phyloP scores from a whole-genome alignment of 192 early-diverging fungal species.

The Funneliformis mosseae region DNA sequence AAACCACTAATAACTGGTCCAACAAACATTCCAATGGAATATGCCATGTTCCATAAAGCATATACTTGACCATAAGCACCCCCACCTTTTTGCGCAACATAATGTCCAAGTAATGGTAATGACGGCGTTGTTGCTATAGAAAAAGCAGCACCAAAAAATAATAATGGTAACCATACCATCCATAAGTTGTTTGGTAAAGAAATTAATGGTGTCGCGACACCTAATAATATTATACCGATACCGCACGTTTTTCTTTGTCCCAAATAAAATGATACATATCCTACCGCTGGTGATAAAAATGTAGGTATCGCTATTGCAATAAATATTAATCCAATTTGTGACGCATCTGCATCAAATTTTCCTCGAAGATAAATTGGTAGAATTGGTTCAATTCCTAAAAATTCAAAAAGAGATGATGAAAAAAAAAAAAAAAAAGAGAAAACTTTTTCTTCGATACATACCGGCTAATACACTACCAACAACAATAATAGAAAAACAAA shows the following conservation, averaged over 20 bases:
- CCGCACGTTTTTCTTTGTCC: slow-evolving; percentile 51
- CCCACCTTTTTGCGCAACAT: slow-evolving; percentile 65
- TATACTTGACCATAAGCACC: slow-evolving; percentile 63
- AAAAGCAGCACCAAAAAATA: slow-evolving; percentile 56
- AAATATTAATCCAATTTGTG: slow-evolving; percentile 61
- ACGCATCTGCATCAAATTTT: slow-evolving; percentile 41
- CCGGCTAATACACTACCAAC: slow-evolving; percentile 56
- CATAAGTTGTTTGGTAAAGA: slow-evolving; percentile 43
- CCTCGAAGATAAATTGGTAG: slow-evolving; percentile 55
- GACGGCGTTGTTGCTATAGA: slow-evolving; percentile 64
- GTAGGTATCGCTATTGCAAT: slow-evolving; percentile 71
- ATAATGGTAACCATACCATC: slow-evolving; percentile 47
- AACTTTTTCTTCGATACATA: background rate
- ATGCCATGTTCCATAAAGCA: slow-evolving; percentile 77
- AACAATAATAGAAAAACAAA: slow-evolving; percentile 47
- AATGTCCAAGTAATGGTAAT: slow-evolving; percentile 69
- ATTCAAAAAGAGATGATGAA: slow-evolving; percentile 19
- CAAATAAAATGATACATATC: slow-evolving; percentile 52
- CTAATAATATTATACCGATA: slow-evolving; percentile 53
- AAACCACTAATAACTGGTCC: slow-evolving; percentile 69
- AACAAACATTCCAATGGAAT: slow-evolving; percentile 72
- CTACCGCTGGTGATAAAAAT: slow-evolving; percentile 59
- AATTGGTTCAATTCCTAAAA: slow-evolving; percentile 57
- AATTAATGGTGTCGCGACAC: slow-evolving; percentile 46
- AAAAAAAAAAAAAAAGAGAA: slow-evolving; percentile 32